Evolutionary conservation across 768 basidiomycete species (phyloP).

Genomic region (Hericium rajendrae): DNA sequence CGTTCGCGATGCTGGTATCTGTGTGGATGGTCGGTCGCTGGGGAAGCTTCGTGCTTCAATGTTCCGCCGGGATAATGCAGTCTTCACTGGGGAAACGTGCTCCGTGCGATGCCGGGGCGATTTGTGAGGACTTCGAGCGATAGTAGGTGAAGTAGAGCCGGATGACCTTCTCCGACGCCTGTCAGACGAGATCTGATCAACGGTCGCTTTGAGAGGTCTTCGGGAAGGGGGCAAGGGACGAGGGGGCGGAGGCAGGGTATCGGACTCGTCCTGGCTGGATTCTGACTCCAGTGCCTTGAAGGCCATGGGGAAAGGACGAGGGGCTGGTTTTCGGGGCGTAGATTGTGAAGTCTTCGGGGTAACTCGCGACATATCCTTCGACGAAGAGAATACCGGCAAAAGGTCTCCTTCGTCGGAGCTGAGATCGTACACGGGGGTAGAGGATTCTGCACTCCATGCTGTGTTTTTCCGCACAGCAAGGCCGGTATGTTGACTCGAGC

Average conservation of each 20-base stretch:
- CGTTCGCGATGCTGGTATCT: not conserved
- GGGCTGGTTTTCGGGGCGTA: not conserved
- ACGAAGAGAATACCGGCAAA: not conserved
- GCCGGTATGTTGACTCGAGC: not conserved
- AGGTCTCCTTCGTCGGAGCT: not conserved
- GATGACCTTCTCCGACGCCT: not conserved
- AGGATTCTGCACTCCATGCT: not conserved
- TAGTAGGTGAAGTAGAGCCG: not conserved
- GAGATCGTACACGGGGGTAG: not conserved
- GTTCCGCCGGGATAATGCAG: not conserved
- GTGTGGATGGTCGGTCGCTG: not conserved
- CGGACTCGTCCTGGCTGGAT: constrained; percentile 5
- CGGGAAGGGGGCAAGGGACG: constrained; percentile 1
- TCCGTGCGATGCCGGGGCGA: constrained; percentile 23
- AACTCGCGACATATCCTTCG: not conserved
- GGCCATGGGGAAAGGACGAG: not conserved
- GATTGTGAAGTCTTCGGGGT: not conserved
- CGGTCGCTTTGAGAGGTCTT: not conserved
- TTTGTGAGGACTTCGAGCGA: constrained; percentile 12
- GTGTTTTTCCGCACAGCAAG: not conserved
- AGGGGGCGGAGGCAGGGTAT: not conserved
- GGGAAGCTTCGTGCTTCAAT: not conserved
- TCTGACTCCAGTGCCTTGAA: not conserved
- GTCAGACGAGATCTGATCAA: not conserved
- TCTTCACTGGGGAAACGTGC: constrained; percentile 17